These are phyloP conservation scores for Fusarium hainanense DNA, from an alignment of 2,329 filamentous ascomycete genomes.

Conservation along the genomic window DNA sequence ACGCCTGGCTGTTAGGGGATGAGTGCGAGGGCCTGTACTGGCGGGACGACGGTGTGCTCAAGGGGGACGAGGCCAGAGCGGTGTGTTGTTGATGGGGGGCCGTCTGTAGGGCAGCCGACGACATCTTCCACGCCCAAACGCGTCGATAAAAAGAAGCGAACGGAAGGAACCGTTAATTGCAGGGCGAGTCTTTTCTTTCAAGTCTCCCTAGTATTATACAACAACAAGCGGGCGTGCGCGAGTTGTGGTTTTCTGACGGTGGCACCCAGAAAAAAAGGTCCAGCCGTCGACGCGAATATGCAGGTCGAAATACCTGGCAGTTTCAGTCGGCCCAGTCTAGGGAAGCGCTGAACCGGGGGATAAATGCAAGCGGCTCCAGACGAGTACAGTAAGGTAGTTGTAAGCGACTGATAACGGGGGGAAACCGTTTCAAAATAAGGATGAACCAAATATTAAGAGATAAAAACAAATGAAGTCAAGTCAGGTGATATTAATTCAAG, in stretches of 20 bases:
- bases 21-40: conserved; percentile 65
- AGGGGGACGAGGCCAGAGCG: conserved; percentile 61
- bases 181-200: conserved; percentile 10
- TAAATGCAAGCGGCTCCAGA: conserved; percentile 38
- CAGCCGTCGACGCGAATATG: conserved; percentile 43
- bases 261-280: conserved; percentile 35
- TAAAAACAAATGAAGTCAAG: not conserved
- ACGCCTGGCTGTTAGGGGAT: conserved; percentile 65
- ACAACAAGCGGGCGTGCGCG: conserved; percentile 13
- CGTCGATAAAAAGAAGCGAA: conserved; percentile 33
- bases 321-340: conserved; percentile 40
- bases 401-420: conserved; percentile 30
- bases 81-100: conserved; percentile 67
- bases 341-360: conserved; percentile 39
- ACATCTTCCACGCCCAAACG: conserved; percentile 51
- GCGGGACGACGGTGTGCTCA: conserved; percentile 60
- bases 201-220: conserved; percentile 6
- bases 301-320: conserved; percentile 47
- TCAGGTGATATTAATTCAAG: conserved; percentile 1
- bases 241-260: conserved; percentile 27
- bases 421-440: conserved; percentile 32
- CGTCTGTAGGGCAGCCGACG: conserved; percentile 71
- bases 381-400: conserved; percentile 12
- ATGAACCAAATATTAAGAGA: not conserved
- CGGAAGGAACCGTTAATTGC: conserved; percentile 13